Evolutionary conservation across 225 moss, liverwort and hornwort species (phyloP).

Genomic region (Sphagnum contortum): DNA sequence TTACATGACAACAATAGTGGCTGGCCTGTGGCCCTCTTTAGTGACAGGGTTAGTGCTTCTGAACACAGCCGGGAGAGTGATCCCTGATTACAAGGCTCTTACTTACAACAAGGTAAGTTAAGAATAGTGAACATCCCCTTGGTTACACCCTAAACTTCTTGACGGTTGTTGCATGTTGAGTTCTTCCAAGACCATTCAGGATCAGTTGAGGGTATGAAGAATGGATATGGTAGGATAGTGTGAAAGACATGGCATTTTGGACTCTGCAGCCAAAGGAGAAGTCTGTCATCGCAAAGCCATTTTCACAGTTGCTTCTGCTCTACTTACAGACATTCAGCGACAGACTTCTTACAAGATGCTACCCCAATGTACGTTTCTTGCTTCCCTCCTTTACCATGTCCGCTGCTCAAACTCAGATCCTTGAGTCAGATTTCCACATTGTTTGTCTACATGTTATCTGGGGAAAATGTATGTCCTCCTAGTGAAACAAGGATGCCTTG

Average conservation of each 20-base stretch:
- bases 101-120: conserved; percentile 57
- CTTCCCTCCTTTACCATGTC: background rate
- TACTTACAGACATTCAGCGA: conserved; percentile 77
- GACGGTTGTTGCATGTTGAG: too few species aligned
- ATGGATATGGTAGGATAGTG: too few species aligned
- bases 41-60: conserved; percentile 75
- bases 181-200: too few species aligned
- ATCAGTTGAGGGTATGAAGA: too few species aligned
- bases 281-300: conserved; percentile 56
- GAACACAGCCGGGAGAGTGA: conserved; percentile 81
- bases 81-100: conserved; percentile 65
- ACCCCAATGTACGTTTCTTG: conserved; percentile 53
- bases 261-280: conserved; percentile 59
- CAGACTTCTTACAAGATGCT: conserved; percentile 76
- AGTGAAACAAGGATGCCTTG: too few species aligned
- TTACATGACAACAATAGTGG: conserved; percentile 65
- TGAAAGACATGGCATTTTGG: background rate
- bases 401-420: too few species aligned
- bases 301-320: conserved; percentile 66
- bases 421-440: too few species aligned
- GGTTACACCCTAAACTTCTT: too few species aligned
- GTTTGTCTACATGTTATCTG: too few species aligned
- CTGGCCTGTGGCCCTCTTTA: conserved; percentile 85
- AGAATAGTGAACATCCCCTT: too few species aligned
- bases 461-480: too few species aligned